These are phyloP conservation scores for Metschnikowia cerradonensis DNA, from an alignment of 805 yeast genomes.

Conservation along the genomic window DNA sequence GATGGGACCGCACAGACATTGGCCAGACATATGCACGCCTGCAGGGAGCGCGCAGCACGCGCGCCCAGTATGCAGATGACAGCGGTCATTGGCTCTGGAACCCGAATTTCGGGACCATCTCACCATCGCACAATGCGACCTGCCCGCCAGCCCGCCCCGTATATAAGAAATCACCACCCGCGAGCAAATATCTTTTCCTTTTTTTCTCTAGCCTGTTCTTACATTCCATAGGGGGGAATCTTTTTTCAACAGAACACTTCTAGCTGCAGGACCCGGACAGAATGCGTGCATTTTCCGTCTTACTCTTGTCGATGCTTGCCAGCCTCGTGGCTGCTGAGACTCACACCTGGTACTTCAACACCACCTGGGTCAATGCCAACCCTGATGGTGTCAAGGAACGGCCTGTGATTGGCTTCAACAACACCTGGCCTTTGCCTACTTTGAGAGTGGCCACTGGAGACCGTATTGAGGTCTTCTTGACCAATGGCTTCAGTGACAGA, in stretches of 20 bases:
- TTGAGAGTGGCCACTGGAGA: constrained; percentile 77
- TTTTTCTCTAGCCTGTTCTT: constrained; percentile 19
- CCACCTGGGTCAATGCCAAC: constrained; percentile 62
- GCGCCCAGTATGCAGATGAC: constrained; percentile 1
- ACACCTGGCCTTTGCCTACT: constrained; percentile 84
- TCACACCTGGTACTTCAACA: constrained; percentile 61
- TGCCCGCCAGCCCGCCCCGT: not conserved
- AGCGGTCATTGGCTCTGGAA: constrained; percentile 15
- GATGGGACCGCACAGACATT: not conserved
- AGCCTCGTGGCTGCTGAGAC: constrained; percentile 39
- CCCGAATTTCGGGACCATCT: constrained; percentile 11
- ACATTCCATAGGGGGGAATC: constrained; percentile 18
- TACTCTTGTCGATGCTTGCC: constrained; percentile 18
- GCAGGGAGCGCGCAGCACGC: not conserved
- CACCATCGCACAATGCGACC: not conserved
- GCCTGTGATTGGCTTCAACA: constrained; percentile 62
- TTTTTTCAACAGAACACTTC: constrained; percentile 1
- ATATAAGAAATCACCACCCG: constrained; percentile 8
- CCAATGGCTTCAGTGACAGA: constrained; percentile 61
- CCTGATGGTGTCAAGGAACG: constrained; percentile 62
- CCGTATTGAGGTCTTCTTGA: constrained; percentile 63
- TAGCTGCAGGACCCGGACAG: constrained; percentile 12
- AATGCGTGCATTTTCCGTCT: constrained; percentile 17
- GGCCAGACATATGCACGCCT: not conserved
- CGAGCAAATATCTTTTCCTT: constrained; percentile 15